These are phyloP conservation scores for Curvularia sp. DNA, from an alignment of 2,329 filamentous ascomycete genomes.

Conservation along the genomic window DNA sequence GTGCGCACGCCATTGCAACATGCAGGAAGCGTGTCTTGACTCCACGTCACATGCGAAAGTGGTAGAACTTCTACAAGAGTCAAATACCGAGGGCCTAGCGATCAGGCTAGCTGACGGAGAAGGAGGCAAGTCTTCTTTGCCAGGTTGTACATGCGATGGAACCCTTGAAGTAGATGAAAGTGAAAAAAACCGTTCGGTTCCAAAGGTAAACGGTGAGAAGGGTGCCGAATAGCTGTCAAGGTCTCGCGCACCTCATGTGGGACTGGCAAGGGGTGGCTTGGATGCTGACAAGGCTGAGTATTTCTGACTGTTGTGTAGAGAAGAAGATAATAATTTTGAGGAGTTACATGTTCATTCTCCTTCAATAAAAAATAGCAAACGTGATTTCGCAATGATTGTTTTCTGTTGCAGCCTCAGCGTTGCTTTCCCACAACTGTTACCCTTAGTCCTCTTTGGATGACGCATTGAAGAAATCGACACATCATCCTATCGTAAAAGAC, in stretches of 20 bases:
- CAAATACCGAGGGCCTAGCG: neutral
- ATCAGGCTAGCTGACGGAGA: neutral
- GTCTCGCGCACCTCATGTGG: neutral
- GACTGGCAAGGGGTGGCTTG: neutral
- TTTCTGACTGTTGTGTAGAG: neutral
- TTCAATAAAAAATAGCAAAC: no score
- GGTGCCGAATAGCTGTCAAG: neutral
- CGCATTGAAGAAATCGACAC: neutral
- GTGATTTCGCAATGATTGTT: neutral
- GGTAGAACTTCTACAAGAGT: neutral
- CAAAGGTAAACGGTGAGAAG: neutral
- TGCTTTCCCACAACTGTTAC: no score
- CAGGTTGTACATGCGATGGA: neutral
- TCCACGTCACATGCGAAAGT: neutral
- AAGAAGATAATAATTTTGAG: no score
- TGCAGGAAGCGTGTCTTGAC: conserved; percentile 3
- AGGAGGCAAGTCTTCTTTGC: neutral
- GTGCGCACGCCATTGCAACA: conserved; percentile 1
- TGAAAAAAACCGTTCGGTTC: no score
- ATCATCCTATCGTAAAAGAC: no score
- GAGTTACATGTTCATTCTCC: no score
- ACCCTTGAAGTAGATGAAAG: neutral
- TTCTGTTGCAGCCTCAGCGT: no score
- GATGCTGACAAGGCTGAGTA: neutral
- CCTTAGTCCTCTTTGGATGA: neutral